A percentile compares a stretch with the other conserved stretches of the same genome.
Evolutionary conservation across 768 basidiomycete genomes (phyloP).

Genomic region (Pleurotus ostreatus): DNA sequence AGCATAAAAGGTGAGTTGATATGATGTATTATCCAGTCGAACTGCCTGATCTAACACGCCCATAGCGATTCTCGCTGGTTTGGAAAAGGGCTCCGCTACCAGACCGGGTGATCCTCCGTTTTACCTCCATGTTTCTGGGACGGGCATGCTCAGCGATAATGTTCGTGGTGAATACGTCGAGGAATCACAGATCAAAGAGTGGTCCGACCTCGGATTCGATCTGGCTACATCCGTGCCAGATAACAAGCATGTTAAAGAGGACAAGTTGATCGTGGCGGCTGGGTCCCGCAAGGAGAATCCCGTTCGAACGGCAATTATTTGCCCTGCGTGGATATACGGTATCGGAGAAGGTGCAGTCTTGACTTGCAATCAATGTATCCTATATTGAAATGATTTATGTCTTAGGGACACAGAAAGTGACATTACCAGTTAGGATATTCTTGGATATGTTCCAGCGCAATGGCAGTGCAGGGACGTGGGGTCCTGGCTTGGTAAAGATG

Average conservation of each 20-base stretch:
- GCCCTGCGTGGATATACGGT: slow-evolving; percentile 40
- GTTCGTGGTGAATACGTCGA: slow-evolving; percentile 32
- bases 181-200: slow-evolving; percentile 22
- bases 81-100: slow-evolving; percentile 30
- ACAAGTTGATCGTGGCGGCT: slow-evolving; percentile 32
- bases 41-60: background rate
- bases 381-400: background rate
- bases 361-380: too few relatives aligned
- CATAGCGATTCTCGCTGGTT: slow-evolving; percentile 33
- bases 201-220: slow-evolving; percentile 34
- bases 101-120: slow-evolving; percentile 34
- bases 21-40: background rate
- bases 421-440: slow-evolving; percentile 32
- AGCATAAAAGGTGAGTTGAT: slow-evolving; percentile 26
- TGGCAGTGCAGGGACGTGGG: slow-evolving; percentile 39
- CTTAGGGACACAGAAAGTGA: slow-evolving; percentile 32
- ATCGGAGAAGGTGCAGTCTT: slow-evolving; percentile 8
- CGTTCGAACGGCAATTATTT: slow-evolving; percentile 39
- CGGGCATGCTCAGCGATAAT: slow-evolving; percentile 36
- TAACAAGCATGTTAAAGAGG: slow-evolving; percentile 19
- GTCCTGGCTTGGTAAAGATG: slow-evolving; percentile 32
- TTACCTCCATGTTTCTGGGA: slow-evolving; percentile 41
- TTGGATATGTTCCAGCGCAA: slow-evolving; percentile 24
- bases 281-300: slow-evolving; percentile 34
- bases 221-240: slow-evolving; percentile 20